A percentile compares a stretch with the other conserved stretches of the same genome.
Evolutionary conservation across 179 eudicot species (phyloP).

Genomic region (Amaranthus tricolor): DNA sequence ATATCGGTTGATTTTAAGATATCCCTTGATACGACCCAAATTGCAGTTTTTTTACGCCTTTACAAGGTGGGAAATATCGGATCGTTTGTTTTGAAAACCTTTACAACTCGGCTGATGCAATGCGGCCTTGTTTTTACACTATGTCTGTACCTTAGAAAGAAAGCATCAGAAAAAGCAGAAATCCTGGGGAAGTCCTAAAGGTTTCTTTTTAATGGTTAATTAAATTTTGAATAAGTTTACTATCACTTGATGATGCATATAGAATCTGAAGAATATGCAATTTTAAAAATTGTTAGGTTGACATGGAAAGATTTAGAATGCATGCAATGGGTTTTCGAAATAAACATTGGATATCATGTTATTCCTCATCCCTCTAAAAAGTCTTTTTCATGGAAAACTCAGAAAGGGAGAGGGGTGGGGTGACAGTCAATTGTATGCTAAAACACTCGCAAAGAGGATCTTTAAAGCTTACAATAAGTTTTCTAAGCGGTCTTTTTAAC

Average conservation of each 20-base stretch:
- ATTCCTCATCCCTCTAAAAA: background rate
- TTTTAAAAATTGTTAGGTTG: background rate
- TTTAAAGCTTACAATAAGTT: background rate
- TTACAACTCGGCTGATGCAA: too few relatives aligned
- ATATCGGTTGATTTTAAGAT: too few relatives aligned
- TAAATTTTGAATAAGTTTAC: background rate
- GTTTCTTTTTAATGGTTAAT: background rate
- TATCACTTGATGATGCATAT: background rate
- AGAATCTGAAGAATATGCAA: background rate
- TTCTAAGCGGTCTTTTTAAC: too few relatives aligned
- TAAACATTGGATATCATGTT: background rate
- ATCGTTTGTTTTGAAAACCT: too few relatives aligned
- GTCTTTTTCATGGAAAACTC: background rate
- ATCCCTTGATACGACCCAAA: too few relatives aligned
- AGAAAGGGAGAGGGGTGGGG: background rate
- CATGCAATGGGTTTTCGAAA: background rate
- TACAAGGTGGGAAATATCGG: too few relatives aligned
- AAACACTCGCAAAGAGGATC: background rate
- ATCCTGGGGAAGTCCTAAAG: background rate
- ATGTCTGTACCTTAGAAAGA: background rate
- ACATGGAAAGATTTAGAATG: background rate
- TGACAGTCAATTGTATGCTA: background rate
- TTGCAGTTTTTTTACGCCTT: too few relatives aligned
- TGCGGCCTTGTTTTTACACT: too few relatives aligned
- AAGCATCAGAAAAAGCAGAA: background rate